Percentiles rank a stretch among this genome's conserved stretches.
These are phyloP conservation scores for Xylaria sp. DNA, from an alignment of 2,329 filamentous ascomycete genomes.

Conservation along the genomic window DNA sequence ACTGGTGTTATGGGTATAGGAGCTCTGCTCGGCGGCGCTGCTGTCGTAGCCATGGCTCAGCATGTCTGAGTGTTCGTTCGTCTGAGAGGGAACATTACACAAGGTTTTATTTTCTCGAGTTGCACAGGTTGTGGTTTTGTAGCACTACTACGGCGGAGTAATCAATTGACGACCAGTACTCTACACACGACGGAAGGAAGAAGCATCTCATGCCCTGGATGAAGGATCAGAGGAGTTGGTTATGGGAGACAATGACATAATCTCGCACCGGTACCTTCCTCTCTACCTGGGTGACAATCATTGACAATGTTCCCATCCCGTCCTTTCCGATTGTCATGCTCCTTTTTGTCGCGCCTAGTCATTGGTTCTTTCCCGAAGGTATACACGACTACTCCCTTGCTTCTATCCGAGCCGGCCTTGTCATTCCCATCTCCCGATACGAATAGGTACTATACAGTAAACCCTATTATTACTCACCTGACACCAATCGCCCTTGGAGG, in stretches of 20 bases:
- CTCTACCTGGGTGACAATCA: background rate
- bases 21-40: constrained; percentile 39
- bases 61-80: constrained; percentile 31
- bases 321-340: background rate
- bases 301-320: background rate
- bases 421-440: constrained; percentile 9
- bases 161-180: background rate
- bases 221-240: no score
- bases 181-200: constrained; percentile 11
- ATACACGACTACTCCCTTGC: background rate
- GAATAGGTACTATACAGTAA: background rate
- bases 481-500: background rate
- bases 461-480: constrained; percentile 3
- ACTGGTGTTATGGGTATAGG: constrained; percentile 36
- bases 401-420: background rate
- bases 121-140: constrained; percentile 19
- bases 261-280: constrained; percentile 13
- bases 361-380: constrained; percentile 9
- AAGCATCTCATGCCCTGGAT: background rate
- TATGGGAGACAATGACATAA: constrained; percentile 5
- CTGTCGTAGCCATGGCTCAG: constrained; percentile 37
- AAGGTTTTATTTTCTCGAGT: constrained; percentile 6
- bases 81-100: constrained; percentile 14
- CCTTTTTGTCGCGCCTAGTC: background rate
- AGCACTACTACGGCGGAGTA: background rate